phyloP scores from a whole-genome alignment of 2,329 filamentous ascomycete genomes.

The Cryphonectria japonica region DNA sequence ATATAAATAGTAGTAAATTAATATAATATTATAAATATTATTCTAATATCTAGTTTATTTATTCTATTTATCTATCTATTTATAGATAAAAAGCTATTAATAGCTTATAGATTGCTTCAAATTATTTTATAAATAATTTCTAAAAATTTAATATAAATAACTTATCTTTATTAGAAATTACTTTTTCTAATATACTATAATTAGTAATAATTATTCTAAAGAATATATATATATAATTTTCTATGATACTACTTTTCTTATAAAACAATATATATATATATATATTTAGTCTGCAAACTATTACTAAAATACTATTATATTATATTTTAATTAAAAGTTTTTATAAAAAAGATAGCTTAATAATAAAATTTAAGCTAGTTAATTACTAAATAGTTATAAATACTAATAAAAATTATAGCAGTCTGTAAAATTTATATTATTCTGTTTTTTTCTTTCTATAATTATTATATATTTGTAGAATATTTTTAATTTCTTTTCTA shows the following conservation, averaged over 20 bases:
- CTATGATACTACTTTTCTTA: not conserved
- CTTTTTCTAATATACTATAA: not conserved
- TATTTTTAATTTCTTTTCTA: not conserved
- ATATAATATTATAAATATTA: no score
- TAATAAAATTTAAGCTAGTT: no score
- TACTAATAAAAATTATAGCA: no score
- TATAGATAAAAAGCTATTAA: no score
- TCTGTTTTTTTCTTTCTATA: not conserved
- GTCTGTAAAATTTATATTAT: not conserved
- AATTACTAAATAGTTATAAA: no score
- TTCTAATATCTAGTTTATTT: no score
- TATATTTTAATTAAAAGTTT: not conserved
- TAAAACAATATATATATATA: not conserved
- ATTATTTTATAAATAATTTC: not conserved
- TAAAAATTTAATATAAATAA: not conserved
- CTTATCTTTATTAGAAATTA: not conserved
- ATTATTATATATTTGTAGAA: not conserved
- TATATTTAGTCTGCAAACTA: not conserved
- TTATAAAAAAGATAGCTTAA: no score
- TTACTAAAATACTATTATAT: not conserved
- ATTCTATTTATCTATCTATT: no score
- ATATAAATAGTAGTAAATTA: no score
- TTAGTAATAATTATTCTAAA: not conserved
- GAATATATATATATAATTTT: not conserved
- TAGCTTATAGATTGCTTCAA: no score